Percentiles rank a stretch among this genome's conserved stretches.
phyloP scores from a whole-genome alignment of 1,139 yeast species.

The Yamadazyma trypodendri region DNA sequence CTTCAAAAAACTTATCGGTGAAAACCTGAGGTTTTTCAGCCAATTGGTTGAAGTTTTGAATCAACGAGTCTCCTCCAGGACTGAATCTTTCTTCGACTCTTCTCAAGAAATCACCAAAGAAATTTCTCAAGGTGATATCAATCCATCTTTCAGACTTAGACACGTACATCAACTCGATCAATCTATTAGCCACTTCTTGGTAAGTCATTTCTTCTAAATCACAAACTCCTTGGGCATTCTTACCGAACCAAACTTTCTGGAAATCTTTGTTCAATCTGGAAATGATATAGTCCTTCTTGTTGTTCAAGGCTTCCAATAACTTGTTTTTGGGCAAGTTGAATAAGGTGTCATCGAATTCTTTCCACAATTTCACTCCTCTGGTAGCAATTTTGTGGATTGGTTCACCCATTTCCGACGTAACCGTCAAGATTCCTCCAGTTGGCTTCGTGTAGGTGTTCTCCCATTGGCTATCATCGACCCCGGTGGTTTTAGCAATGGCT shows the following conservation, averaged over 20 bases:
- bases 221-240: slow-evolving; percentile 73
- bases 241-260: slow-evolving; percentile 98
- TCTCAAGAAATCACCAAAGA: slow-evolving; percentile 82
- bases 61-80: slow-evolving; percentile 54
- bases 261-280: slow-evolving; percentile 84
- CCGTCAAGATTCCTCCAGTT: slow-evolving; percentile 96
- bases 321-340: slow-evolving; percentile 90
- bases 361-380: slow-evolving; percentile 96
- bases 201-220: slow-evolving; percentile 96
- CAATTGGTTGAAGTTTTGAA: slow-evolving; percentile 72
- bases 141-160: slow-evolving; percentile 83
- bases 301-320: slow-evolving; percentile 73
- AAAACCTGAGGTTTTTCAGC: slow-evolving; percentile 59
- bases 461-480: slow-evolving; percentile 89
- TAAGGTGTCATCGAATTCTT: slow-evolving; percentile 91
- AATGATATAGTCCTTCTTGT: slow-evolving; percentile 86
- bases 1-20: slow-evolving; percentile 57
- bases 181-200: slow-evolving; percentile 83
- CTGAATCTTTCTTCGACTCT: slow-evolving; percentile 95
- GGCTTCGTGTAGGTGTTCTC: slow-evolving; percentile 92
- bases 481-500: slow-evolving; percentile 86
- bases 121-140: slow-evolving; percentile 80
- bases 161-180: slow-evolving; percentile 87
- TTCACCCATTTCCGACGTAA: slow-evolving; percentile 98
- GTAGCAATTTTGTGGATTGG: slow-evolving; percentile 99